These are phyloP conservation scores for Aspergillus ochraceoroseus DNA, from an alignment of 2,329 filamentous ascomycete genomes.

Conservation along the genomic window DNA sequence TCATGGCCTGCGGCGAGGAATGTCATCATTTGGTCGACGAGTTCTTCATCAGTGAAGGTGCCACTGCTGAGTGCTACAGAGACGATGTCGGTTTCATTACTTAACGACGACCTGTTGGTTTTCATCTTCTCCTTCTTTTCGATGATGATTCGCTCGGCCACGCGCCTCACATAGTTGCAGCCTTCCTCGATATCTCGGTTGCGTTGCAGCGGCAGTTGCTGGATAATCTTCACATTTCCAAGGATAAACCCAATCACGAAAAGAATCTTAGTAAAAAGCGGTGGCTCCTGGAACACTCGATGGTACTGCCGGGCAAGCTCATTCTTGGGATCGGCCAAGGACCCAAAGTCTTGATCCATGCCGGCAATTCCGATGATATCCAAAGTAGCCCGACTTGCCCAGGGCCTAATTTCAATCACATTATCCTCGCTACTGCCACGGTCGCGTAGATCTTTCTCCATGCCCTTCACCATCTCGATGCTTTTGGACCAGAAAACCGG, in stretches of 20 bases:
- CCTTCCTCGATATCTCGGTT: constrained; percentile 62
- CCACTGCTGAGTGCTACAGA: constrained; percentile 73
- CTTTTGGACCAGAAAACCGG: constrained; percentile 78
- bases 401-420: constrained; percentile 56
- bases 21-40: constrained; percentile 88
- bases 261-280: constrained; percentile 42
- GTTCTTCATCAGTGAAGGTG: constrained; percentile 68
- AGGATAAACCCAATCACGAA: constrained; percentile 55
- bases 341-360: constrained; percentile 65
- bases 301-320: constrained; percentile 47
- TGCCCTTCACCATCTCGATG: constrained; percentile 59
- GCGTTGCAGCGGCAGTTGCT: constrained; percentile 61
- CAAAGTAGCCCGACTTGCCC: constrained; percentile 64
- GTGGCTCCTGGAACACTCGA: constrained; percentile 23
- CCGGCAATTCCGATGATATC: constrained; percentile 72
- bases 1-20: constrained; percentile 80
- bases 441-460: constrained; percentile 47
- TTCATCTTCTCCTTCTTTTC: constrained; percentile 60
- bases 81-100: constrained; percentile 64
- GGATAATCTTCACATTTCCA: constrained; percentile 59
- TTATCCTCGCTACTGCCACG: constrained; percentile 34
- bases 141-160: constrained; percentile 64
- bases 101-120: constrained; percentile 16
- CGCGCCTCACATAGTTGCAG: constrained; percentile 56
- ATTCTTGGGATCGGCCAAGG: constrained; percentile 58